phyloP scores from a whole-genome alignment of 2,329 filamentous ascomycete species.

The Leptographium lundbergii region DNA sequence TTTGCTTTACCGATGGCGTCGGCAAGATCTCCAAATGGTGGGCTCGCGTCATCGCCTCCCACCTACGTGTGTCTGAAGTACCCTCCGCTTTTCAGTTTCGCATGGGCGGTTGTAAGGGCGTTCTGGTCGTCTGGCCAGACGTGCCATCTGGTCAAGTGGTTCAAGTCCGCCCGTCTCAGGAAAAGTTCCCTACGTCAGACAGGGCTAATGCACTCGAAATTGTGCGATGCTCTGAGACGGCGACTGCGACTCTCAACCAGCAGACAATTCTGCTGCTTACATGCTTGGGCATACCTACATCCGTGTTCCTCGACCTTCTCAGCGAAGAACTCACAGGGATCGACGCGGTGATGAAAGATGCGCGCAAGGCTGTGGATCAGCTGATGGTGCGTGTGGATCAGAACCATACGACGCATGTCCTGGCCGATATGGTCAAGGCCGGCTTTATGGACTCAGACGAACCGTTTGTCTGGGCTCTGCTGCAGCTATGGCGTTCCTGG shows the following conservation, averaged over 20 bases:
- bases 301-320: slow-evolving; percentile 56
- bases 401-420: slow-evolving; percentile 62
- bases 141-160: slow-evolving; percentile 48
- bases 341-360: slow-evolving; percentile 54
- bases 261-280: slow-evolving; percentile 84
- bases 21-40: slow-evolving; percentile 79
- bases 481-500: slow-evolving; percentile 81
- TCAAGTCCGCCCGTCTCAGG: slow-evolving; percentile 70
- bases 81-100: slow-evolving; percentile 89
- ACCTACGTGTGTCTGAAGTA: slow-evolving; percentile 49
- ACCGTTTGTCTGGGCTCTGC: slow-evolving; percentile 68
- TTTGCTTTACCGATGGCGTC: slow-evolving; percentile 81
- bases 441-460: slow-evolving; percentile 66
- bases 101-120: slow-evolving; percentile 83
- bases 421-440: slow-evolving; percentile 65
- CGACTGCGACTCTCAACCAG: slow-evolving; percentile 71
- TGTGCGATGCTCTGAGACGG: slow-evolving; percentile 65
- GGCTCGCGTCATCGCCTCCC: slow-evolving; percentile 58
- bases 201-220: slow-evolving; percentile 65
- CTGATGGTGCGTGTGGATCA: slow-evolving; percentile 70
- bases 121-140: slow-evolving; percentile 63
- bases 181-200: slow-evolving; percentile 59
- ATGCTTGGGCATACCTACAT: slow-evolving; percentile 56
- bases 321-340: slow-evolving; percentile 55
- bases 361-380: slow-evolving; percentile 49